Base-by-base conservation (phyloP, 139 green algal species). In the Astrephomene gubernaculifera region DNA sequence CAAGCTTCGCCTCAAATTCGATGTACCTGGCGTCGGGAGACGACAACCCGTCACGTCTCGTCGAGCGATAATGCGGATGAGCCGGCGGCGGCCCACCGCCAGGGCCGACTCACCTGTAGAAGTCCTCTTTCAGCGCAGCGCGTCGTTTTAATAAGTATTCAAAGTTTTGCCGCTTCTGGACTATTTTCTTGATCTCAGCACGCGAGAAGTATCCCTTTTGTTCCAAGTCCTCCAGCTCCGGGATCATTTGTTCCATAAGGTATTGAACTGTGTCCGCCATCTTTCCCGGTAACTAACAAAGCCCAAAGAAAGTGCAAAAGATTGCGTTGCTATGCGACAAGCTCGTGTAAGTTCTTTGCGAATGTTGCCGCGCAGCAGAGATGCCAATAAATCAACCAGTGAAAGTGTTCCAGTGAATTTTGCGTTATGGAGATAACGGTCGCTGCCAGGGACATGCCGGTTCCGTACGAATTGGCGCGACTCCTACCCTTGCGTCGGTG, bases 241-340 rank as follows among this genome's bases (percentile, higher is more conserved):
- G 96, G 22, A 99, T 86, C 96, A 98, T 98, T 61, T 95, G 90
- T 94, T 99, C 97, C 94, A 99, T 91, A 19, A 98, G 76, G 73
- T 96, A 95, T 12, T 95, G 89, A 71, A 97, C 94, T 21, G 94
- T 94, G 87, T 96, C 93, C 64, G 94, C 94, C 94, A 97, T 97
- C 24, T 61, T 78, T 65, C 33, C 33, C 6, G 24, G 14, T 43
- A 65, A n/a, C n/a, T n/a, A n/a, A n/a, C n/a, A n/a, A n/a, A n/a
- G n/a, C n/a, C n/a, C n/a, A n/a, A n/a, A n/a, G n/a, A n/a, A n/a
- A n/a, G n/a, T n/a, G n/a, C n/a, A n/a, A n/a, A n/a, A n/a, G n/a
- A n/a, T n/a, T n/a, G n/a, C n/a, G n/a, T n/a, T n/a, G n/a, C n/a
- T n/a, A n/a, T n/a, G n/a, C n/a, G n/a, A n/a, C n/a, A n/a, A n/a